These are phyloP conservation scores for Globisporangium solare DNA, from an alignment of 352 stramenopile genomes.

Conservation along the genomic window DNA sequence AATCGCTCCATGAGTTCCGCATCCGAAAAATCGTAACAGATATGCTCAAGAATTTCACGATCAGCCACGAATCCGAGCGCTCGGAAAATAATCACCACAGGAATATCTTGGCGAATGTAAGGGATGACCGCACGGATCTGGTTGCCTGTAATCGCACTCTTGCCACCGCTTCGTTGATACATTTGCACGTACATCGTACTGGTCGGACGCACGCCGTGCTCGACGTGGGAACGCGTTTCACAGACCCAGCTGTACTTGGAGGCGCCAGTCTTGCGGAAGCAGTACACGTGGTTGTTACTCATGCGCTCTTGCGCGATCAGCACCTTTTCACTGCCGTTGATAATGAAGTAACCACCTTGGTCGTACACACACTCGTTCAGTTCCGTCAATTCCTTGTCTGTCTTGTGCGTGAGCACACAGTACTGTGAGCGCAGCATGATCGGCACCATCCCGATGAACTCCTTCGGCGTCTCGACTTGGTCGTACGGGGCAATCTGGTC, in stretches of 20 bases:
- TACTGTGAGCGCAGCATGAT: constrained; percentile 98
- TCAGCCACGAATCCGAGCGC: constrained; percentile 96
- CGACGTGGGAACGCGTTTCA: constrained; percentile 96
- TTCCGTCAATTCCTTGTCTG: constrained; percentile 91
- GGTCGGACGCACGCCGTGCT: constrained; percentile 93
- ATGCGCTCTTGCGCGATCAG: constrained; percentile 99
- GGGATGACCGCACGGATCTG: constrained; percentile 97
- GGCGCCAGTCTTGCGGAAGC: constrained; percentile 97
- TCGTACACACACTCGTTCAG: constrained; percentile 99
- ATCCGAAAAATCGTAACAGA: constrained; percentile 98
- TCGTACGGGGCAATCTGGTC: constrained; percentile 88
- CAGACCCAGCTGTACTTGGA: constrained; percentile 97
- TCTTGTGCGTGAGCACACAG: constrained; percentile 92
- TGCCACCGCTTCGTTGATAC: constrained; percentile 94
- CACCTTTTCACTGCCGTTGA: constrained; percentile 97
- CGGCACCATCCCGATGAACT: constrained; percentile 98
- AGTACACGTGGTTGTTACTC: constrained; percentile 99
- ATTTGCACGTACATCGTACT: constrained; percentile 99
- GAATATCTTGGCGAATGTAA: constrained; percentile 98
- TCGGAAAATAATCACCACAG: constrained; percentile 99
- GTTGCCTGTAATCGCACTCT: constrained; percentile 95
- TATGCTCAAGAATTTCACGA: constrained; percentile 99
- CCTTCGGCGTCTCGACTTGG: constrained; percentile 82
- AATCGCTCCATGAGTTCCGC: constrained; percentile 99
- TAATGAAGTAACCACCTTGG: constrained; percentile 99